Evolutionary conservation across 805 yeast genomes (phyloP).

Genomic region (Scheffersomyces stipitis): DNA sequence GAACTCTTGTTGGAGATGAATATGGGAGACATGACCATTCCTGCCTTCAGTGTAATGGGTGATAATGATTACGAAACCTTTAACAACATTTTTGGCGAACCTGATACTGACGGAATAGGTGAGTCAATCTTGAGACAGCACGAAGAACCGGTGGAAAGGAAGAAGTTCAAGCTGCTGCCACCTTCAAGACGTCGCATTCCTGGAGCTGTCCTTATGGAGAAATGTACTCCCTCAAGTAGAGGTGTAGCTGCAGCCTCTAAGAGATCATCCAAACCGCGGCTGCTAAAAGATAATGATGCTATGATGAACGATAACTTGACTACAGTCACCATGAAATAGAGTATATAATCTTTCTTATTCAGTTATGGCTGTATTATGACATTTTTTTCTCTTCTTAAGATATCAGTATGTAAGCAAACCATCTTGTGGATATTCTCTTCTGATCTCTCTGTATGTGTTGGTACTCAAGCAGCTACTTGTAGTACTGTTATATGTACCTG

Average conservation of each 20-base stretch:
- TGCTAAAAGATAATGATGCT: neutral
- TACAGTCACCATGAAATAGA: neutral
- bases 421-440: too few species aligned
- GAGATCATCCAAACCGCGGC: neutral
- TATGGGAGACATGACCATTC: slow-evolving; percentile 12
- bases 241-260: too few species aligned
- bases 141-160: neutral
- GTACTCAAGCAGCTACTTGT: too few species aligned
- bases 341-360: too few species aligned
- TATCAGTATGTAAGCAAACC: too few species aligned
- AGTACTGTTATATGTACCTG: too few species aligned
- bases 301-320: neutral
- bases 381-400: too few species aligned
- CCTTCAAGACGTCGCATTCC: neutral
- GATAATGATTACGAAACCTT: slow-evolving; percentile 7
- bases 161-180: neutral
- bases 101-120: neutral
- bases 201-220: neutral
- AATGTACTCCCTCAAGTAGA: too few species aligned
- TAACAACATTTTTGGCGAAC: slow-evolving; percentile 8
- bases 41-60: slow-evolving; percentile 8
- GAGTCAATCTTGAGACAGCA: neutral
- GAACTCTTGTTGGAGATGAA: slow-evolving; percentile 15
- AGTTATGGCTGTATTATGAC: too few species aligned
- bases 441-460: too few species aligned